A percentile compares a stretch with the other conserved stretches of the same genome.
Evolutionary conservation across 805 yeast species (phyloP).

Genomic region (Ogataea siamensis): DNA sequence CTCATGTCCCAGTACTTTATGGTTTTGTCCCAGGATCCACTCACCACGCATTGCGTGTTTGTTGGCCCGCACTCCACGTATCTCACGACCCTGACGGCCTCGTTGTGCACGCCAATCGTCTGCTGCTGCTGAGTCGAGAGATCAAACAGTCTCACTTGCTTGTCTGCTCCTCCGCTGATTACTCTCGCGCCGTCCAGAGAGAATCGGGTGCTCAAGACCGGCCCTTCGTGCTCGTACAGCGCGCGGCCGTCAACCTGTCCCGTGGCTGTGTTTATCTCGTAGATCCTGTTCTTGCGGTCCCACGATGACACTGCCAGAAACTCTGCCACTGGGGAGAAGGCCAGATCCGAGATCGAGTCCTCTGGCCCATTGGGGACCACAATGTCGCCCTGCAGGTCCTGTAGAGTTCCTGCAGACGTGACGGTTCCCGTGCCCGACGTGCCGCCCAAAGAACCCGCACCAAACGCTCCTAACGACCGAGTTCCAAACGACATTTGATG

Average conservation of each 20-base stretch:
- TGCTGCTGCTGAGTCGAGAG: conserved; percentile 76
- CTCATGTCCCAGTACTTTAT: conserved; percentile 93
- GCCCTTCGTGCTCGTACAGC: conserved; percentile 83
- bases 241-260: conserved; percentile 89
- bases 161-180: conserved; percentile 87
- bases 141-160: conserved; percentile 81
- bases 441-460: conserved; percentile 10
- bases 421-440: conserved; percentile 18
- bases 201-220: conserved; percentile 83
- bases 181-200: conserved; percentile 83
- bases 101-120: conserved; percentile 84
- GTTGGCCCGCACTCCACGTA: conserved; percentile 83
- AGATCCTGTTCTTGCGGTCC: conserved; percentile 93
- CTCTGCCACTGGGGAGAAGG: conserved; percentile 87
- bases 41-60: conserved; percentile 77
- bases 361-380: conserved; percentile 80
- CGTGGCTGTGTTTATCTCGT: conserved; percentile 69
- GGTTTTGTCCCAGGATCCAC: conserved; percentile 97
- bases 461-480: conserved; percentile 30
- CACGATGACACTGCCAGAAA: conserved; percentile 80
- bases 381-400: conserved; percentile 68
- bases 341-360: conserved; percentile 79
- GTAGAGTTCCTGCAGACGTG: conserved; percentile 47
- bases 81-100: conserved; percentile 70
- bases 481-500: conserved; percentile 32